A percentile compares a stretch with the other conserved stretches of the same genome.
Conservation (phyloP, 371 early-diverging fungal species). For the Conidiobolus incongruus region DNA sequence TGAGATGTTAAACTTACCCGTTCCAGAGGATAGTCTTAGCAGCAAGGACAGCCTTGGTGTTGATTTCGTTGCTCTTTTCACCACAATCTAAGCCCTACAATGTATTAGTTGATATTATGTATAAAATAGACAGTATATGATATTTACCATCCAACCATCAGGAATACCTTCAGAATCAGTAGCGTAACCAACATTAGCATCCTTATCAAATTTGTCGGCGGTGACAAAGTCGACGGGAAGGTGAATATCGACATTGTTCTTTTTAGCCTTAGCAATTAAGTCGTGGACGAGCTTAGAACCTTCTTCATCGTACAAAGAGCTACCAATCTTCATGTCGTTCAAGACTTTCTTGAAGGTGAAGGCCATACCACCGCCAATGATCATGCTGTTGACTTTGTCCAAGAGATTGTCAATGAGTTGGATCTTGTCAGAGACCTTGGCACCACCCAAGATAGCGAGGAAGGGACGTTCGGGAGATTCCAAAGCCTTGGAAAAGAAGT, state of each 20-base stretch:
- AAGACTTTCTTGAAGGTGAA: conserved; percentile 92
- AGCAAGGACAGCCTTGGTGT: conserved; percentile 38
- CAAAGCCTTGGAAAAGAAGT: conserved; percentile 87
- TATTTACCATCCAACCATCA: conserved; percentile 44
- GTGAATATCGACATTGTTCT: conserved; percentile 64
- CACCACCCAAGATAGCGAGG: conserved; percentile 96
- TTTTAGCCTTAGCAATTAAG: conserved; percentile 67
- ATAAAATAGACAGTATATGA: too few species aligned
- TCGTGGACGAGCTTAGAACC: conserved; percentile 65
- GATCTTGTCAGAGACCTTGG: conserved; percentile 98
- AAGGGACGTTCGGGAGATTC: conserved; percentile 88
- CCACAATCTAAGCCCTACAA: conserved; percentile 81
- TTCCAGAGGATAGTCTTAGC: conserved; percentile 97
- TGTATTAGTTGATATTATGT: too few species aligned
- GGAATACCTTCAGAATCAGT: conserved; percentile 79
- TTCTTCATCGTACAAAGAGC: conserved; percentile 74
- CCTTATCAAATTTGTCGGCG: conserved; percentile 60
- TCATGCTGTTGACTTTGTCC: conserved; percentile 73
- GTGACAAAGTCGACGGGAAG: conserved; percentile 84
- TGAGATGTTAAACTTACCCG: conserved; percentile 22
- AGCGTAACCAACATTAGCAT: conserved; percentile 60
- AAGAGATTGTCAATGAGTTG: conserved; percentile 89
- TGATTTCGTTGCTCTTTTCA: conserved; percentile 46
- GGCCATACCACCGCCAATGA: conserved; percentile 95
- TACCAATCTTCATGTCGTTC: conserved; percentile 74